Evolutionary conservation across 2,329 filamentous ascomycete species (phyloP).

Genomic region (Cordyceps javanica): DNA sequence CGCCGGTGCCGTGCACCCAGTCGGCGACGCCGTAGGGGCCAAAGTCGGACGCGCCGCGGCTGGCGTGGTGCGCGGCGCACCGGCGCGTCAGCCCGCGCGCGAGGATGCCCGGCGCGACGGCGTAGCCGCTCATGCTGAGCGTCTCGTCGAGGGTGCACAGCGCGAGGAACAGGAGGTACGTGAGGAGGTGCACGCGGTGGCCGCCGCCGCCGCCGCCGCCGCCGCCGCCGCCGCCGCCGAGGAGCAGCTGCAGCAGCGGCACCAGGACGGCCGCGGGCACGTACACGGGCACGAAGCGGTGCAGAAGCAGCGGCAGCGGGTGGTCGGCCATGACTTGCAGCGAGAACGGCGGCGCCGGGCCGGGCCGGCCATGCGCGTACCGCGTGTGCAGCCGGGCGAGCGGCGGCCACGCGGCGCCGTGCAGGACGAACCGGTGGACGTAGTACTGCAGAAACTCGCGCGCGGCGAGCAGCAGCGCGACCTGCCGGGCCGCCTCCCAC

Average conservation of each 20-base stretch:
- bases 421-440: constrained; percentile 67
- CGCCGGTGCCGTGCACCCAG: constrained; percentile 51
- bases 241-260: constrained; percentile 58
- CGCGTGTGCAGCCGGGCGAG: constrained; percentile 36
- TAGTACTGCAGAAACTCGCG: constrained; percentile 63
- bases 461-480: constrained; percentile 34
- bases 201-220: too few relatives aligned
- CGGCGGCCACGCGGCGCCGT: constrained; percentile 35
- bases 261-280: constrained; percentile 55
- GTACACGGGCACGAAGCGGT: constrained; percentile 59
- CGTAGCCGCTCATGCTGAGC: constrained; percentile 62
- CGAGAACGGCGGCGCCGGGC: constrained; percentile 51
- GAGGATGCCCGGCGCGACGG: constrained; percentile 46
- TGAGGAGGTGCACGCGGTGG: constrained; percentile 68
- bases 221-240: too few relatives aligned
- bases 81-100: constrained; percentile 44
- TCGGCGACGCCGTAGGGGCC: constrained; percentile 58
- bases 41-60: constrained; percentile 51
- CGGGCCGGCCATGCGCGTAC: constrained; percentile 49
- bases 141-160: constrained; percentile 62
- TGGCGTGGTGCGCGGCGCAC: constrained; percentile 48
- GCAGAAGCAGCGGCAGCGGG: constrained; percentile 56
- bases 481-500: constrained; percentile 47
- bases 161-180: constrained; percentile 59
- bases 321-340: constrained; percentile 63